phyloP scores from a whole-genome alignment of 192 early-diverging fungal species.

The Coemansia sp. region DNA sequence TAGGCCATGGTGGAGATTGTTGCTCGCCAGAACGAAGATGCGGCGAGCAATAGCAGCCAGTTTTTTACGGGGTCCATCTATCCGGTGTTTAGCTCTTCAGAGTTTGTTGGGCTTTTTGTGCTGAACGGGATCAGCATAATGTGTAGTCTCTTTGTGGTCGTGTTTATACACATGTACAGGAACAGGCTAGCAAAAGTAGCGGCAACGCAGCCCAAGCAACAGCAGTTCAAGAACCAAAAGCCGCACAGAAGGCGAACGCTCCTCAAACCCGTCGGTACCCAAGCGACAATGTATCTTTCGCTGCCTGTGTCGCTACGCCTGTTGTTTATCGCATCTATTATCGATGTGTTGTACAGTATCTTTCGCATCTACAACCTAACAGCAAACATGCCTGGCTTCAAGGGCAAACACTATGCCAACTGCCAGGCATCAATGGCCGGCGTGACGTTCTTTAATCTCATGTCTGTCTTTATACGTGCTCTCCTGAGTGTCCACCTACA shows the following conservation, averaged over 20 bases:
- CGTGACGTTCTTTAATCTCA: constrained; percentile 41
- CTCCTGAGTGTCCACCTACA: constrained; percentile 48
- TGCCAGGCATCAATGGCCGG: constrained; percentile 49
- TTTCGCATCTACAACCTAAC: constrained; percentile 44
- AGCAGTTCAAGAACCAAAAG: constrained; percentile 6
- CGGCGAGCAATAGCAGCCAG: not conserved
- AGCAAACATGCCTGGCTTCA: constrained; percentile 36
- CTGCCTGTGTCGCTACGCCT: constrained; percentile 43
- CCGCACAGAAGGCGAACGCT: constrained; percentile 30
- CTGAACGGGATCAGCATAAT: constrained; percentile 45
- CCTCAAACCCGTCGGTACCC: constrained; percentile 36
- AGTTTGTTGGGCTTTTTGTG: constrained; percentile 33
- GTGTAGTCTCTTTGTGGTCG: constrained; percentile 39
- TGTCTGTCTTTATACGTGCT: constrained; percentile 49
- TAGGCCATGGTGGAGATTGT: not conserved
- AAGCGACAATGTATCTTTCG: constrained; percentile 44
- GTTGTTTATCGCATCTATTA: constrained; percentile 43
- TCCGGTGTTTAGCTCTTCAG: constrained; percentile 26
- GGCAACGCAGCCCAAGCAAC: constrained; percentile 26
- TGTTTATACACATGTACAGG: constrained; percentile 49
- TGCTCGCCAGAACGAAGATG: not conserved
- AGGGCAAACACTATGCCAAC: constrained; percentile 29
- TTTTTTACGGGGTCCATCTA: constrained; percentile 1
- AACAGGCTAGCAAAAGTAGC: constrained; percentile 35
- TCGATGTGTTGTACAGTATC: constrained; percentile 44